Evolutionary conservation across 129 eudicot species (phyloP).

Genomic region (Deinandra increscens): DNA sequence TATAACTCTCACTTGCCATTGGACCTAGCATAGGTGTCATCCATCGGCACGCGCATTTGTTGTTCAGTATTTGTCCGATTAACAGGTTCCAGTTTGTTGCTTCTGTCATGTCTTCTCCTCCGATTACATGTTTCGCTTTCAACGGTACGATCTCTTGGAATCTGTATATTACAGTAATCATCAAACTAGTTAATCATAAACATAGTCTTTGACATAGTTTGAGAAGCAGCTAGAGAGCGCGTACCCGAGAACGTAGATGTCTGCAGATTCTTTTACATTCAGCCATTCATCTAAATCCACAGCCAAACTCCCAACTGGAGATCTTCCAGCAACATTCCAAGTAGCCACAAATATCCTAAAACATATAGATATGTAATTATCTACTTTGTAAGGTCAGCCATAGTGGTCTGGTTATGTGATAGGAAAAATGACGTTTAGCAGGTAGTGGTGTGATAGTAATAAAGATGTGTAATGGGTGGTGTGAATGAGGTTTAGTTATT

Average conservation of each 20-base stretch:
- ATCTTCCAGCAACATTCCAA: constrained; percentile 95
- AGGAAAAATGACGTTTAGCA: no score
- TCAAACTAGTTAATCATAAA: no score
- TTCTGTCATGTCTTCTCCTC: constrained; percentile 72
- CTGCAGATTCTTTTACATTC: constrained; percentile 63
- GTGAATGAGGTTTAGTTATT: no score
- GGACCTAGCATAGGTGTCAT: constrained; percentile 52
- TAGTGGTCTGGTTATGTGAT: no score
- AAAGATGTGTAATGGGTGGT: no score
- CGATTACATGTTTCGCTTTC: constrained; percentile 66
- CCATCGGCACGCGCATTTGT: constrained; percentile 63
- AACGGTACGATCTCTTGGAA: constrained; percentile 88
- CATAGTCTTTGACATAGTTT: no score
- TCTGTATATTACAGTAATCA: constrained; percentile 35
- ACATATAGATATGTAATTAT: constrained; percentile 13
- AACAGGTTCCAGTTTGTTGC: constrained; percentile 75
- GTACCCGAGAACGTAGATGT: constrained; percentile 92
- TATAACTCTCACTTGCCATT: constrained; percentile 35
- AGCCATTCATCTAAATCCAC: constrained; percentile 90
- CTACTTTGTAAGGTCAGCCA: no score
- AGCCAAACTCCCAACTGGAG: constrained; percentile 78
- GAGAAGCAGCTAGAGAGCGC: background rate
- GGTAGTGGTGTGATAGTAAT: no score
- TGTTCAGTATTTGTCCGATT: constrained; percentile 68
- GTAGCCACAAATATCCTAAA: constrained; percentile 82